Conservation (phyloP, 306 rosid genomes). For the Corylus avellana region DNA sequence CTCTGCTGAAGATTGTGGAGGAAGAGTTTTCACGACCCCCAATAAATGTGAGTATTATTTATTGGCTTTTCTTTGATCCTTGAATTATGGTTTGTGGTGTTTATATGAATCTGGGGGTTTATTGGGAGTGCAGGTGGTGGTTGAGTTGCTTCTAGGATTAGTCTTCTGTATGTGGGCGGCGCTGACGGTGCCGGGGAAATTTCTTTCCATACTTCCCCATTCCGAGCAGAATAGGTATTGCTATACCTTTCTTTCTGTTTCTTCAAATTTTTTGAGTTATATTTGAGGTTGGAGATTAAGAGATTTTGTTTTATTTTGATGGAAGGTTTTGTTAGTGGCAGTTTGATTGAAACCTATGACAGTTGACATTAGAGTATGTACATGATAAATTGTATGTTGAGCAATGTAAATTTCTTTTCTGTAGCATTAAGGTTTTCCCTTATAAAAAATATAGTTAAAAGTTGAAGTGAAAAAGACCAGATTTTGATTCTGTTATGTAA, state of each 20-base stretch:
- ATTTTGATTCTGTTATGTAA: background rate
- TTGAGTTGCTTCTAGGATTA: conserved; percentile 64
- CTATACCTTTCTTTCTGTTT: background rate
- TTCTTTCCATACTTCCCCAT: conserved; percentile 67
- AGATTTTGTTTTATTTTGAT: background rate
- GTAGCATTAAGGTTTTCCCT: background rate
- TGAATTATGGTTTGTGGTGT: background rate
- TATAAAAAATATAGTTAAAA: background rate
- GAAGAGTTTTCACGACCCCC: conserved; percentile 92
- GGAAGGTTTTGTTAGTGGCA: background rate
- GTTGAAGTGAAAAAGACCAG: background rate
- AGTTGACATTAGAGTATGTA: background rate
- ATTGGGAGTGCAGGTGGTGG: conserved; percentile 52
- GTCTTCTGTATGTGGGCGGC: conserved; percentile 76
- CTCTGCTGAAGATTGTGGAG: conserved; percentile 80
- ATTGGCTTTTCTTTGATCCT: background rate
- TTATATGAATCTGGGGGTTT: conserved; percentile 13
- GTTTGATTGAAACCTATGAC: background rate
- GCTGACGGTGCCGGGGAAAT: conserved; percentile 65
- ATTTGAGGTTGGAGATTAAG: background rate
- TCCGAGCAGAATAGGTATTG: conserved; percentile 82
- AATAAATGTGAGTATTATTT: conserved; percentile 40
- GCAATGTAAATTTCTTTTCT: background rate
- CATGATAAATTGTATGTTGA: background rate
- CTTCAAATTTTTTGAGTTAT: background rate